These are phyloP conservation scores for Cercospora zeina DNA, from an alignment of 2,329 filamentous ascomycete species.

Conservation along the genomic window DNA sequence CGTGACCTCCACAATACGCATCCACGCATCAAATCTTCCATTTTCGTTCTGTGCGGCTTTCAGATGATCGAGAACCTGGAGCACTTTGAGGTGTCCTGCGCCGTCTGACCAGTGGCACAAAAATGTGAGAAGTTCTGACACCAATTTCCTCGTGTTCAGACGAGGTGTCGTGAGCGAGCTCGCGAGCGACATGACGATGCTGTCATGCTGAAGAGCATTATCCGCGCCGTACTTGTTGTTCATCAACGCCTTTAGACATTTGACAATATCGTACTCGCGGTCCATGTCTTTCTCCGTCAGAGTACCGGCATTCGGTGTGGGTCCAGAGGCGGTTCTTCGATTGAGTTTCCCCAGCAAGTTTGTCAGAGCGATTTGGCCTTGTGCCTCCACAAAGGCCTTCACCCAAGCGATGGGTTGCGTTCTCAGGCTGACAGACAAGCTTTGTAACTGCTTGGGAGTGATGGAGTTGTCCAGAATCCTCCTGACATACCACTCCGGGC, in stretches of 20 bases:
- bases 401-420: constrained; percentile 98
- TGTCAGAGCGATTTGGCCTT: constrained; percentile 93
- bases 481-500: constrained; percentile 96
- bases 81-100: constrained; percentile 86
- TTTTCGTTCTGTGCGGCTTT: constrained; percentile 87
- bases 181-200: constrained; percentile 83
- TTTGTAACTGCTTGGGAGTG: constrained; percentile 85
- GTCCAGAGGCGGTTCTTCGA: constrained; percentile 74
- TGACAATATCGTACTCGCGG: constrained; percentile 93
- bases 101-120: constrained; percentile 91
- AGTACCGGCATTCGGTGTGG: constrained; percentile 60
- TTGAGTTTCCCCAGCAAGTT: constrained; percentile 94
- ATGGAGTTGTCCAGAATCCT: constrained; percentile 96
- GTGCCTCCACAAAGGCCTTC: constrained; percentile 91
- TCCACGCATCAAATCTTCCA: constrained; percentile 96
- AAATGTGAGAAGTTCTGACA: constrained; percentile 95
- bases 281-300: constrained; percentile 78
- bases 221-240: constrained; percentile 99
- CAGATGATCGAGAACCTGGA: constrained; percentile 88
- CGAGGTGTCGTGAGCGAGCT: constrained; percentile 85
- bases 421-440: constrained; percentile 87
- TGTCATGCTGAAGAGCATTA: constrained; percentile 85
- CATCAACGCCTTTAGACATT: constrained; percentile 95
- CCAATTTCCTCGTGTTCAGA: constrained; percentile 86
- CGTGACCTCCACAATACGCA: constrained; percentile 96